Base-by-base conservation (phyloP, 495 filamentous ascomycete genomes). In the Aspergillus steynii region DNA sequence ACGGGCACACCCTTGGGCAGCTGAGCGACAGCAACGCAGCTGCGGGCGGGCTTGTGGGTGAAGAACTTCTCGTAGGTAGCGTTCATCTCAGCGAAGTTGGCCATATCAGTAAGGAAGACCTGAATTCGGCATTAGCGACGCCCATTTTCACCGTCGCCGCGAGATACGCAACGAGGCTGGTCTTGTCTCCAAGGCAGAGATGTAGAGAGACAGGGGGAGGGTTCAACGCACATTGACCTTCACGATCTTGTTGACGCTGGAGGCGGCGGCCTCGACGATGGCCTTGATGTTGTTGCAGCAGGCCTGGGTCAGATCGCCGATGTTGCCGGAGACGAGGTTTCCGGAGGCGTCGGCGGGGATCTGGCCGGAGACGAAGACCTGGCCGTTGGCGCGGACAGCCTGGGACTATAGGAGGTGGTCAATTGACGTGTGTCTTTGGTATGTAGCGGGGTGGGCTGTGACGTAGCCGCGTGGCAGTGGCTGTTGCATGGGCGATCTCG, bases 301-400 rank as follows among this genome's bases (percentile, higher is more conserved):
- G 52, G 81, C 80, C 54, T 82, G 81, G 45, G 91, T 93, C 79
- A 90, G 87, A 61, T 90, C 83, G 56, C 84, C 86, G 68, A 97
- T 93, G 67, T 78, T 86, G 47, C 90, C 92, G 64, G 86, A 73
- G 59, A 95, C 77, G 15, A 96, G 83, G 66, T 88, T 88, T 63
- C 91, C 92, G 55, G 84, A 65, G 64, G 85, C 77, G 71, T 92
- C 89, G 62, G 89, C 88, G 63, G 92, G 94, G 66, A 97, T 93
- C 75, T 95, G 92, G 70, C 94, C 94, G 5, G 94, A 97, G 78
- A 93, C 88, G 83, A 91, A 98, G 80, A 97, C 88, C 65, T 88
- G 82, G 53, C 84, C 84, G 58, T 90, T 87, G 58, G 92, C 92
- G 65, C 86, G 86, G 80, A 96, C 89, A 66, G 92, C 92, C 81